Evolutionary conservation across 2,329 filamentous ascomycete species (phyloP), one percentile per base, ranked within the genome.

Genomic region (Talaromyces verruculosus): DNA sequence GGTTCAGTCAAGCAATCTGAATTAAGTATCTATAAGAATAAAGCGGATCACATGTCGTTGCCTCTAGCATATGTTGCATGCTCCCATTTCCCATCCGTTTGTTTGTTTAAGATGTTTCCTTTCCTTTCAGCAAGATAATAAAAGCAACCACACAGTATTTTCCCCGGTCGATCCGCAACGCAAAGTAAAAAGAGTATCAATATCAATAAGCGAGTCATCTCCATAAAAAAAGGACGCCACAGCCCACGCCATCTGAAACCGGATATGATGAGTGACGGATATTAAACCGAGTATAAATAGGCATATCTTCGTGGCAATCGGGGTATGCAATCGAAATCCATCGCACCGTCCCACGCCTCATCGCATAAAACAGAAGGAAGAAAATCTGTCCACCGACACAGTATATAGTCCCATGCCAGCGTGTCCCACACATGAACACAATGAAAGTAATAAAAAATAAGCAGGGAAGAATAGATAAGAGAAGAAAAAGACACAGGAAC

Each of bases 371-470:
- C 33, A 66, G 53, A 62, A 63, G 58, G 55, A 39, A 65, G 30
- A 33, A 62, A 65, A 41, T 22, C 51, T 66, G 63, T 60, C 30
- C 51, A 45, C 28, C 15, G 60, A 63, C 51, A 65, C n/a, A 47
- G 49, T 43, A 35, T 43, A 35, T 37, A 62, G 64, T 59, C 49
- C 25, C 45, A 72, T 75, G 75, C 76, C 75, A 67, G 72, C 67
- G 71, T 74, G 72, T 73, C 75, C 73, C 73, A 70, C 71, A 68
- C 65, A 72, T 69, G 69, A 57, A 51, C 58, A 61, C 59, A 67
- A 68, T 63, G 69, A 59, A 49, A 62, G 30, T 64, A 45, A 47
- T 64, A 53, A 65, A 37, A 37, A 53, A 55, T n/a, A 30, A 60
- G 30, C 43, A 62, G 30, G 28, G 39, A 33, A 69, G 69, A 72